Conservation (phyloP, 139 green algal genomes). For the Desmodesmus armatus region DNA sequence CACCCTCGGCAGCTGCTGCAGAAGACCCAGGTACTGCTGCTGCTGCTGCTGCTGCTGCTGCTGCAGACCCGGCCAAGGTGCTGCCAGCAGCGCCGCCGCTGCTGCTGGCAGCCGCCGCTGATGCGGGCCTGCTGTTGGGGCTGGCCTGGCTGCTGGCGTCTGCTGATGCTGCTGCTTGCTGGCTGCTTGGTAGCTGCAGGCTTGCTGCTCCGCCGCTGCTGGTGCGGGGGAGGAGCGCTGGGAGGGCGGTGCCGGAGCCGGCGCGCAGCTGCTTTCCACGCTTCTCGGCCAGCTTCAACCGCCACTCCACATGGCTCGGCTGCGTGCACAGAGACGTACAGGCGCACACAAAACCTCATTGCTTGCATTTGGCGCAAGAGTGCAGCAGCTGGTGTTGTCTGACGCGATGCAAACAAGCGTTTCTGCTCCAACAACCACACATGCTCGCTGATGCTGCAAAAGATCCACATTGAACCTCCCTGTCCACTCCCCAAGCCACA, state of each 20-base stretch:
- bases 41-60: background rate
- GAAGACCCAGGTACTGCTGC: background rate
- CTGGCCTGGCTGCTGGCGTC: background rate
- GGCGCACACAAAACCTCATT: slow-evolving; percentile 1
- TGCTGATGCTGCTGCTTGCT: background rate
- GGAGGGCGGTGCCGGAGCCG: background rate
- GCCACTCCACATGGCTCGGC: slow-evolving; percentile 32
- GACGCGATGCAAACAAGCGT: no score
- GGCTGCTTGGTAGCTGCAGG: background rate
- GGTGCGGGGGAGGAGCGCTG: background rate
- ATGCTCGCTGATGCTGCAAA: no score
- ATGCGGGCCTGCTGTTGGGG: background rate
- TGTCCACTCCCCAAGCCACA: no score
- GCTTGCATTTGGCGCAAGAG: no score
- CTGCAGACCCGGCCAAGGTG: background rate
- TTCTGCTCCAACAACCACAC: no score
- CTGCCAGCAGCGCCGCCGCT: slow-evolving; percentile 23
- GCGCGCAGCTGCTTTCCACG: slow-evolving; percentile 16
- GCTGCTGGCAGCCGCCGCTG: background rate
- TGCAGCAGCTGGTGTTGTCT: no score
- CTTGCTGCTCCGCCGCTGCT: background rate
- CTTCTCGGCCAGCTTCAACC: slow-evolving; percentile 33
- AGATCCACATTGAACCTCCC: no score
- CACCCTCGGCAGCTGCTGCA: background rate
- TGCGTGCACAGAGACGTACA: no score